These are phyloP conservation scores for Apiospora koreana DNA, from an alignment of 2,329 filamentous ascomycete species.

Conservation along the genomic window DNA sequence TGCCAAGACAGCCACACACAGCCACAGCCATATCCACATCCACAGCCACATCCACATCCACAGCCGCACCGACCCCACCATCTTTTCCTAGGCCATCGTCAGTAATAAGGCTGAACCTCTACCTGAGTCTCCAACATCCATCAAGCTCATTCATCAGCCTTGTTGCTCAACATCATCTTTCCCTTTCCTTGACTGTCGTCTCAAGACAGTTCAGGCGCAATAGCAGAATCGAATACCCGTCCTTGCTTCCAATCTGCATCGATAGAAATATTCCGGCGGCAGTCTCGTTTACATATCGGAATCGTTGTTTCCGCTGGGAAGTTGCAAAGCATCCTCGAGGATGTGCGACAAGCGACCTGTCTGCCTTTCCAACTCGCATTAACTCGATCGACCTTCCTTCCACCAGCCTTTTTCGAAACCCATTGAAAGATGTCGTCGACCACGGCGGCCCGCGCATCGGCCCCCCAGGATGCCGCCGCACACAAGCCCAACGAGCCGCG, in stretches of 20 bases:
- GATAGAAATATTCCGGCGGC: background rate
- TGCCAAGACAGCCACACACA: background rate
- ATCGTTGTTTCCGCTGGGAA: background rate
- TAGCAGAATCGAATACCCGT: background rate
- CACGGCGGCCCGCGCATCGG: constrained; percentile 24
- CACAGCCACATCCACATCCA: background rate
- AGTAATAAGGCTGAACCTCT: background rate
- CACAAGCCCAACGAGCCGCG: constrained; percentile 27
- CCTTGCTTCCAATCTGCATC: background rate
- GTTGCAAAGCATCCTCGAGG: background rate
- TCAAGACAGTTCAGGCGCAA: background rate
- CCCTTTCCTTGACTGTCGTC: background rate
- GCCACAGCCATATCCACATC: background rate
- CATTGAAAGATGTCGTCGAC: constrained; percentile 24
- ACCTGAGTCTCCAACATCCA: background rate
- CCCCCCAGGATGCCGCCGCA: constrained; percentile 21
- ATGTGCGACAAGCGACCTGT: background rate
- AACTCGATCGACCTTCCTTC: background rate
- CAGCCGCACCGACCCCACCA: background rate
- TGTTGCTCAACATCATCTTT: background rate
- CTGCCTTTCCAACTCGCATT: background rate
- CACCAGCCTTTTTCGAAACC: background rate
- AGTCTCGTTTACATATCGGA: background rate
- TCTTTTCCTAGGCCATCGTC: background rate
- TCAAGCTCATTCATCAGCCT: constrained; percentile 3